Base-by-base conservation (phyloP, 257 asterid genomes). In the Echites panduratus region DNA sequence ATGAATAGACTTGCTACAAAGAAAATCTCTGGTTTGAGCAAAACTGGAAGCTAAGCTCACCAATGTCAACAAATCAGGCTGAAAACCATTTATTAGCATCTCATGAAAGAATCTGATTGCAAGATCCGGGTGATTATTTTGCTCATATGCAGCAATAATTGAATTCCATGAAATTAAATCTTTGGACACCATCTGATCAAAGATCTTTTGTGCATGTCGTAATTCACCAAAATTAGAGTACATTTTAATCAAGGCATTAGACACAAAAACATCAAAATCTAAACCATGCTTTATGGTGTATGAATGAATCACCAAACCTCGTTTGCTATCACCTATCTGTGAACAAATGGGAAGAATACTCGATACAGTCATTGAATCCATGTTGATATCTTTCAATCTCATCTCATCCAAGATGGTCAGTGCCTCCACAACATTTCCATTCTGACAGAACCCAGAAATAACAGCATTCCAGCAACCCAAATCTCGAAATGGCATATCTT, bases 391-490 rank as follows among this genome's bases (percentile, higher is more conserved):
- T 75, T 85, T 84, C 80, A 83, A 66, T 77, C 85, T 79, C 98
- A 92, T 88, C 73, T 83, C 85, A 73, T 82, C 83, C 72, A 90
- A 79, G 44, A 92, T 73, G 64, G 66, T 35, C 72, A 89, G 45
- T 40, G 96, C 96, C 78, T 85, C 90, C n/a, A 29, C 40, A 43
- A 84, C 80, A 67, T 84, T 80, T 53, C 94, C 96, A 62, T 82
- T 83, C 70, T 87, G 93, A 79, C 88, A 85, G 74, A 89, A 90
- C 71, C 98, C 98, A 77, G 98, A 89, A 76, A 90, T 90, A 77
- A 88, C 80, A 73, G 98, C 88, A 83, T 92, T 92, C 96, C 98
- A 92, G 77, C 98, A 92, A 66, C 96, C 96, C 77, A 80, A 82
- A 82, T 92, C 98, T 61, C 96, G 88, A 62, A 48, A 81, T 24